Conservation (phyloP, 768 basidiomycete genomes). For the Leccinum ochraceum region DNA sequence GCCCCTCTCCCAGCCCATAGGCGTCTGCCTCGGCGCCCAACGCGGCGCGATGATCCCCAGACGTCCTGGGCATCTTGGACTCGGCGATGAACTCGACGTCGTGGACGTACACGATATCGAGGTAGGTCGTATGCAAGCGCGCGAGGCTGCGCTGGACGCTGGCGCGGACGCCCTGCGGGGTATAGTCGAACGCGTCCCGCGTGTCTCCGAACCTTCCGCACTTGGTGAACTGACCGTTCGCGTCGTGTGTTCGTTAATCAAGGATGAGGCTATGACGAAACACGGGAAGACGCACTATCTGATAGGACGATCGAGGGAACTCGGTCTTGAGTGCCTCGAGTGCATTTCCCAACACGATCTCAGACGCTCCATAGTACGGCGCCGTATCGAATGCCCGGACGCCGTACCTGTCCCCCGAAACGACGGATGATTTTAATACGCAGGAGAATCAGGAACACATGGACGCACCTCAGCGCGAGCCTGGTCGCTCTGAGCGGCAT, state of each 20-base stretch:
- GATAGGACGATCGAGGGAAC: constrained; percentile 79
- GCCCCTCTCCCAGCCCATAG: constrained; percentile 66
- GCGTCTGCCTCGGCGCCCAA: constrained; percentile 50
- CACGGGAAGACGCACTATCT: constrained; percentile 47
- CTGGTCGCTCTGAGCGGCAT: constrained; percentile 66
- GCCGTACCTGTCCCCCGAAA: constrained; percentile 59
- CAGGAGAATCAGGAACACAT: neutral
- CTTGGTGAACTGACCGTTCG: constrained; percentile 68
- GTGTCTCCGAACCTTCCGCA: constrained; percentile 72
- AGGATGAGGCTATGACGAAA: no score
- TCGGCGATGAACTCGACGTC: constrained; percentile 80
- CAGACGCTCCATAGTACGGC: constrained; percentile 78
- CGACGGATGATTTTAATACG: neutral
- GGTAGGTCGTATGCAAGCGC: constrained; percentile 72
- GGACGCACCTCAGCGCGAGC: constrained; percentile 68
- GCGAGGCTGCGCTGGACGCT: constrained; percentile 67
- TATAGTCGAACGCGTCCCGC: constrained; percentile 68
- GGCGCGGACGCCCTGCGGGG: constrained; percentile 60
- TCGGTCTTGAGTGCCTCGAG: constrained; percentile 59
- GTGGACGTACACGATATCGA: constrained; percentile 82
- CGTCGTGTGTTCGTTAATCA: neutral
- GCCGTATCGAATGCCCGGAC: constrained; percentile 82
- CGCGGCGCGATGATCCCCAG: constrained; percentile 59
- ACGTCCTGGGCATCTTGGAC: constrained; percentile 45
- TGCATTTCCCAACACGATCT: constrained; percentile 70